Conservation (phyloP, 1,284 basidiomycete genomes). For the Acaromyces ingoldii region DNA sequence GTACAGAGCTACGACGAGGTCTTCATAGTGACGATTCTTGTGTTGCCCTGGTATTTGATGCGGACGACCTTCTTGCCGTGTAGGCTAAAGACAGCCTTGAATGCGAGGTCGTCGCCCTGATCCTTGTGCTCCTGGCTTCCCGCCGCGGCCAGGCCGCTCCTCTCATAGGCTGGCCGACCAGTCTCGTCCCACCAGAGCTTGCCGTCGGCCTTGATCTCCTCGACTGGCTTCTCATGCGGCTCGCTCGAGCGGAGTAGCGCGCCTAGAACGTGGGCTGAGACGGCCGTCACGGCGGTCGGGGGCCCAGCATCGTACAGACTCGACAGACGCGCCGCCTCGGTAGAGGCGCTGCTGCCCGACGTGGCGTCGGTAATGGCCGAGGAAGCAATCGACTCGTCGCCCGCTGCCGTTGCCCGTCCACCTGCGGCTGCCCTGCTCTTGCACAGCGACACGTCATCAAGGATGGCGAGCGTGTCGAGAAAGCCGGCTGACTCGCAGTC, state of each 20-base stretch:
- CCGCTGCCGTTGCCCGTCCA: not conserved
- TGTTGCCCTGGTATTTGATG: too few relatives aligned
- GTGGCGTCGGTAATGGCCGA: conserved; percentile 1
- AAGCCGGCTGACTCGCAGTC: conserved; percentile 28
- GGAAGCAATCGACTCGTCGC: not conserved
- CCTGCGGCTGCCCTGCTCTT: not conserved
- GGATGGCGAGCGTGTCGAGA: conserved; percentile 26
- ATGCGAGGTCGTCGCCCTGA: too few relatives aligned
- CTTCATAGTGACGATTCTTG: too few relatives aligned
- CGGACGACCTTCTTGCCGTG: too few relatives aligned
- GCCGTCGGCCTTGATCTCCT: conserved; percentile 1
- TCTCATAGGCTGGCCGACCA: too few relatives aligned
- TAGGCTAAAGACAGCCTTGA: too few relatives aligned
- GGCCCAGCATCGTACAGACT: conserved; percentile 7
- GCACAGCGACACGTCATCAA: conserved; percentile 13
- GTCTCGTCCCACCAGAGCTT: conserved; percentile 2
- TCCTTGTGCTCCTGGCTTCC: too few relatives aligned
- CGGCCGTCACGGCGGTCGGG: conserved; percentile 1
- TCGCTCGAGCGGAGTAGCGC: not conserved
- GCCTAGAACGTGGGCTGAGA: conserved; percentile 3
- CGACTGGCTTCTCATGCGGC: conserved; percentile 14
- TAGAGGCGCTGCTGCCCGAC: not conserved
- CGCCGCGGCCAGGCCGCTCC: too few relatives aligned
- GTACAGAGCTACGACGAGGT: too few relatives aligned
- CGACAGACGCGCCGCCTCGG: conserved; percentile 19